These are phyloP conservation scores for Plasmodium falciparum DNA, from an alignment of 169 alveolate genomes.

Conservation along the genomic window DNA sequence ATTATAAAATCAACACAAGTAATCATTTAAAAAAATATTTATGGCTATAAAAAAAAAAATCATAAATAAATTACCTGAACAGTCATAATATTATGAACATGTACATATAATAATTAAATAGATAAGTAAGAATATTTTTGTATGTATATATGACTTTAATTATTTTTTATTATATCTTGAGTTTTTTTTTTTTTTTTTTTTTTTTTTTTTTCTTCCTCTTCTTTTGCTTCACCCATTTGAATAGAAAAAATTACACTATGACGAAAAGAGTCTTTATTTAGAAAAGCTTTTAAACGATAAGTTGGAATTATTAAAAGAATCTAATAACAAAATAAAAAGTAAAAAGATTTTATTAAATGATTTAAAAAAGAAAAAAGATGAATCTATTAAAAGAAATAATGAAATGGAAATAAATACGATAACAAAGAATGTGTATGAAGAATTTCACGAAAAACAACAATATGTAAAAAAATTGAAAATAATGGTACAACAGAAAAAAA, in stretches of 20 bases:
- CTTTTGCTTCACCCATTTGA: not conserved
- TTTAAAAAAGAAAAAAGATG: slow-evolving; percentile 62
- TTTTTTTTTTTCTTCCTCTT: not conserved
- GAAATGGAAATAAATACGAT: slow-evolving; percentile 18
- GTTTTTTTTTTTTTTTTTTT: not conserved
- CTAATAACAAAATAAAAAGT: slow-evolving; percentile 9
- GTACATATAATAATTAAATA: no score
- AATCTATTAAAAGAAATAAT: slow-evolving; percentile 36
- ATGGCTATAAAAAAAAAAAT: not conserved
- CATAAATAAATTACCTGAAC: not conserved
- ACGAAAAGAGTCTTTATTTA: slow-evolving; percentile 35
- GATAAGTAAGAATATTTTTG: no score
- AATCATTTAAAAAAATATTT: not conserved
- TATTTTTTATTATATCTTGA: not conserved
- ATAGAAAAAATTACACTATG: slow-evolving; percentile 64
- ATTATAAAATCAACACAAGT: slow-evolving; percentile 55
- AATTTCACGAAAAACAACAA: slow-evolving; percentile 26
- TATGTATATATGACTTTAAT: no score
- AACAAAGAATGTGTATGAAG: slow-evolving; percentile 49
- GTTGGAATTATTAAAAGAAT: slow-evolving; percentile 10
- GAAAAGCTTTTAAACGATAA: slow-evolving; percentile 46
- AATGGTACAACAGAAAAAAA: slow-evolving; percentile 7
- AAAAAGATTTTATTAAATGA: slow-evolving; percentile 33
- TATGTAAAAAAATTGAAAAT: slow-evolving; percentile 18
- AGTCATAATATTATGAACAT: no score